These are phyloP conservation scores for Penicillium sp. DNA, from an alignment of 2,329 filamentous ascomycete species.

Conservation along the genomic window DNA sequence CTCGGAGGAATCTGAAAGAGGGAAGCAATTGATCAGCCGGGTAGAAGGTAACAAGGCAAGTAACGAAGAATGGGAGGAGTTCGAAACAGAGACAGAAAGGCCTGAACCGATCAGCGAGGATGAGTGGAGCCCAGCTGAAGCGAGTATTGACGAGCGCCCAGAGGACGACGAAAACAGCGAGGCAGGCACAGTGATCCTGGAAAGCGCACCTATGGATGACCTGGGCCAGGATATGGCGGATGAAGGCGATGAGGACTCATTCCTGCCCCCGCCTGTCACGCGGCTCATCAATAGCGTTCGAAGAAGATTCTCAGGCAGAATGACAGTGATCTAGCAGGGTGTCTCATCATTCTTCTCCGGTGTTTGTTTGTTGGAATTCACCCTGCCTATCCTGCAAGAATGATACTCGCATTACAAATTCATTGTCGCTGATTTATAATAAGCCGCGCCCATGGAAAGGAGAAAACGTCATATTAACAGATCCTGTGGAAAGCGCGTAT, in stretches of 20 bases:
- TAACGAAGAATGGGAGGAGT: too few relatives aligned
- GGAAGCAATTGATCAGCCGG: too few relatives aligned
- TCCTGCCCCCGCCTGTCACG: background rate
- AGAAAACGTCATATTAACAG: too few relatives aligned
- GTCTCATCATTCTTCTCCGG: background rate
- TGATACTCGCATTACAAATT: too few relatives aligned
- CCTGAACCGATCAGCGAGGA: background rate
- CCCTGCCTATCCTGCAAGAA: too few relatives aligned
- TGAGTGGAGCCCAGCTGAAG: background rate
- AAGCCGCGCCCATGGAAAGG: too few relatives aligned
- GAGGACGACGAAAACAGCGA: background rate
- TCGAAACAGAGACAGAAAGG: background rate
- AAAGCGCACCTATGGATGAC: background rate
- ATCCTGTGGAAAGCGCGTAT: too few relatives aligned
- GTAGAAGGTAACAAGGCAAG: too few relatives aligned
- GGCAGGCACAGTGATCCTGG: background rate
- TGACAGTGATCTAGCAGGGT: background rate
- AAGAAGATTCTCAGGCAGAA: constrained; percentile 1
- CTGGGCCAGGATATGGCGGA: background rate
- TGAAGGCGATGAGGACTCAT: background rate
- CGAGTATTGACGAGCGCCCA: background rate
- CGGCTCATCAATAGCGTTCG: background rate
- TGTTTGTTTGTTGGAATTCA: background rate
- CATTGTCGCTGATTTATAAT: too few relatives aligned
- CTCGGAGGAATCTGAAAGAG: too few relatives aligned